These are phyloP conservation scores for Lophium mytilinum DNA, from an alignment of 495 filamentous ascomycete genomes.

Conservation along the genomic window DNA sequence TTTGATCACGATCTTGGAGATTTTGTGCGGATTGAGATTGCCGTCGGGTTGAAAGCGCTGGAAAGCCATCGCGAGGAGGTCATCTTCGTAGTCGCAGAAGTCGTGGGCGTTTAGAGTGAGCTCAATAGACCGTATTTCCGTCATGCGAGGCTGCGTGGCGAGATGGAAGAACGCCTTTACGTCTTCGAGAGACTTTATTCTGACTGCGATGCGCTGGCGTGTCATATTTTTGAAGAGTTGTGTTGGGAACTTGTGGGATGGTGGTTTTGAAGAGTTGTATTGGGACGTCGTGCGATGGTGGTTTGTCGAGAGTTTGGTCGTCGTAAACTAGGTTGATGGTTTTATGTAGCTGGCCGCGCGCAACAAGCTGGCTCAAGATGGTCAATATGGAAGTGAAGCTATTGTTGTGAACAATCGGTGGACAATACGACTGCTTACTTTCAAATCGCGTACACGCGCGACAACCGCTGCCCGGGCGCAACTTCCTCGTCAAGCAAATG, in stretches of 20 bases:
- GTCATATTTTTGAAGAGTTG: not conserved
- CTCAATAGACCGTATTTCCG: not conserved
- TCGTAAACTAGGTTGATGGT: too few species aligned
- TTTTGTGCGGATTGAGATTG: not conserved
- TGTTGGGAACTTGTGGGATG: not conserved
- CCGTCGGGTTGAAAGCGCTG: not conserved
- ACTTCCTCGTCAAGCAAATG: too few species aligned
- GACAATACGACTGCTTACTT: too few species aligned
- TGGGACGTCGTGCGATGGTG: not conserved
- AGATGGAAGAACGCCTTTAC: conserved; percentile 1
- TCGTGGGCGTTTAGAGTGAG: conserved; percentile 3
- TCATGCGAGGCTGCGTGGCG: not conserved
- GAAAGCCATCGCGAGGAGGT: conserved; percentile 5
- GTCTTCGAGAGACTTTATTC: not conserved
- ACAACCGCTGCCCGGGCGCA: too few species aligned
- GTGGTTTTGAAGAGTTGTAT: not conserved
- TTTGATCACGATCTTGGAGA: not conserved
- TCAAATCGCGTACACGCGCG: too few species aligned
- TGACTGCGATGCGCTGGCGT: not conserved
- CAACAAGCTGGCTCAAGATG: too few species aligned
- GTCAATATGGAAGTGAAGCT: too few species aligned
- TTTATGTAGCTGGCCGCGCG: too few species aligned
- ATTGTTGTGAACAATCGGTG: too few species aligned
- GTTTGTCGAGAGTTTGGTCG: too few species aligned
- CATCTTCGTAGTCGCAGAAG: not conserved